Evolutionary conservation across 108 stramenopile genomes (phyloP).

Genomic region (Skeletonema grethae): DNA sequence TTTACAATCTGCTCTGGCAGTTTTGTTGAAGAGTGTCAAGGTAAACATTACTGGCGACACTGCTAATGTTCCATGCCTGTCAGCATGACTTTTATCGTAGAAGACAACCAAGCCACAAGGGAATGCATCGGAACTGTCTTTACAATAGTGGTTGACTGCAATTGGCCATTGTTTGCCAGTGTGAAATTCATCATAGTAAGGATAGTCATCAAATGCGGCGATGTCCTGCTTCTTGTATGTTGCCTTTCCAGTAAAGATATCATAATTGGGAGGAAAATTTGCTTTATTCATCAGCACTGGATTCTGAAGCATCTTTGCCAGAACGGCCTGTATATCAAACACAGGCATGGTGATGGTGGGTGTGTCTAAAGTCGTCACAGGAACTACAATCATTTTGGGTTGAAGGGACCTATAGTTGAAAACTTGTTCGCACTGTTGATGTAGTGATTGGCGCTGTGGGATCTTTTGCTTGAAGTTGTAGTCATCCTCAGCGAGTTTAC

Average conservation of each 20-base stretch:
- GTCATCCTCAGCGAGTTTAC: too few species aligned
- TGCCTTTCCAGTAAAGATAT: constrained; percentile 14
- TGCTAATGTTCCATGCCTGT: not conserved
- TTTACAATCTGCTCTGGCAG: not conserved
- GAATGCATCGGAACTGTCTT: not conserved
- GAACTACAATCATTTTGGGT: too few species aligned
- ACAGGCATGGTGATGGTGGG: not conserved
- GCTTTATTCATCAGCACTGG: constrained; percentile 8
- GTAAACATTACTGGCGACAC: constrained; percentile 4
- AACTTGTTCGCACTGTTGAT: too few species aligned
- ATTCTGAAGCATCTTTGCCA: not conserved
- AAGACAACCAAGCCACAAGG: not conserved
- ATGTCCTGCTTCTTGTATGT: too few species aligned
- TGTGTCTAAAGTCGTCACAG: too few species aligned
- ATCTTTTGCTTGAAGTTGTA: too few species aligned
- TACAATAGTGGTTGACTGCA: not conserved
- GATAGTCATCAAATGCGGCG: too few species aligned
- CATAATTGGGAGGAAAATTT: constrained; percentile 1
- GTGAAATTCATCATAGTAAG: constrained; percentile 16
- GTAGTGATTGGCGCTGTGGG: too few species aligned
- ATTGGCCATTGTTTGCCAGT: not conserved
- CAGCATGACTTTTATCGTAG: constrained; percentile 4
- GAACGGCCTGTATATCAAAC: constrained; percentile 4
- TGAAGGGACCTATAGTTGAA: too few species aligned
- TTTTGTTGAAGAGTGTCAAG: constrained; percentile 8